These are phyloP conservation scores for Prunus mira DNA, from an alignment of 306 rosid species.

Conservation along the genomic window DNA sequence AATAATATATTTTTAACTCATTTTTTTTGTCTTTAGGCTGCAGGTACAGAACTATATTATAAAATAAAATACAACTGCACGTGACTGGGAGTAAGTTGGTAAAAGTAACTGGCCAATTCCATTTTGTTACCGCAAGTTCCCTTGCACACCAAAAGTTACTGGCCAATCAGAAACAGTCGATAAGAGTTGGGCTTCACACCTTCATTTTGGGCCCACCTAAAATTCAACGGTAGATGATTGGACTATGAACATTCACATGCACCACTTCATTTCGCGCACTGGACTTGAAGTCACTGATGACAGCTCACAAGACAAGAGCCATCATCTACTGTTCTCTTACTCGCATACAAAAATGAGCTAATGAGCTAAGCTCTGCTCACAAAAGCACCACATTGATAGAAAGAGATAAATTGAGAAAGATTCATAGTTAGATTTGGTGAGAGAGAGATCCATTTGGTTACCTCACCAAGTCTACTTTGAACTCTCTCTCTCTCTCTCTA, in stretches of 20 bases:
- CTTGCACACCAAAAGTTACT: too few species aligned
- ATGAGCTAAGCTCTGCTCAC: background rate
- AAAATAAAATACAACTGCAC: background rate
- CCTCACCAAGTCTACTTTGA: constrained; percentile 3
- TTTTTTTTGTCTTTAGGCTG: background rate
- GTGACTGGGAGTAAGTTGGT: background rate
- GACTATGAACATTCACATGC: background rate
- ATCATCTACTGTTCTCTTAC: constrained; percentile 16
- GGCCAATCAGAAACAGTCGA: background rate
- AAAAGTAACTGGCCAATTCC: background rate
- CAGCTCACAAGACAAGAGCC: constrained; percentile 39
- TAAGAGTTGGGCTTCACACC: background rate
- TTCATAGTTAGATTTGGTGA: constrained; percentile 6
- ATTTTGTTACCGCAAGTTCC: background rate
- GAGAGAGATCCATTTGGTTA: constrained; percentile 2
- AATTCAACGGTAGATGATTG: constrained; percentile 7
- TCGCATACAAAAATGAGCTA: background rate
- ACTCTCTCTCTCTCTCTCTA: background rate
- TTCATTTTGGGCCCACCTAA: background rate
- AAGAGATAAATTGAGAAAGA: background rate
- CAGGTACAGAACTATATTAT: background rate
- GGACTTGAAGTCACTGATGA: constrained; percentile 16
- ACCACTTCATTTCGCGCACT: background rate
- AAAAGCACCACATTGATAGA: background rate
- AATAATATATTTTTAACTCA: background rate